Conservation (phyloP, 108 stramenopile species). For the Discostella pseudostelligera region DNA sequence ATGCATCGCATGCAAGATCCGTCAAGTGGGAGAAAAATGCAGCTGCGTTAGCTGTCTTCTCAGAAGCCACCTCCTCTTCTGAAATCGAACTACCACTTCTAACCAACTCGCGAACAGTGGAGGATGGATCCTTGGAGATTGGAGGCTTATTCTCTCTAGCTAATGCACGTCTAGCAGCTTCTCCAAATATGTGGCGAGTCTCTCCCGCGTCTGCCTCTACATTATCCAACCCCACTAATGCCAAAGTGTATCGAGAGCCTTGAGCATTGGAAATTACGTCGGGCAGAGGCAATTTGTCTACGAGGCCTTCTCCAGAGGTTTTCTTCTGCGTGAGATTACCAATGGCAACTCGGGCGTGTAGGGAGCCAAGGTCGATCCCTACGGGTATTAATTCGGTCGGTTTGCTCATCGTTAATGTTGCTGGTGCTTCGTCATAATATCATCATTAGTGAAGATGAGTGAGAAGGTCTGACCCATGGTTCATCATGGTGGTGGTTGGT, state of each 20-base stretch:
- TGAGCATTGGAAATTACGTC: conserved; percentile 48
- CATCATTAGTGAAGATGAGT: no score
- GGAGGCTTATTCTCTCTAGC: conserved; percentile 41
- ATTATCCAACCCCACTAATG: conserved; percentile 44
- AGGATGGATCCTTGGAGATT: conserved; percentile 40
- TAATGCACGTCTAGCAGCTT: conserved; percentile 45
- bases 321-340: conserved; percentile 35
- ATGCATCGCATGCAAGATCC: conserved; percentile 53
- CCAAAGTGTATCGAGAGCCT: conserved; percentile 49
- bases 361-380: conserved; percentile 51
- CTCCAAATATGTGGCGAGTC: conserved; percentile 46
- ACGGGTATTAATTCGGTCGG: conserved; percentile 48
- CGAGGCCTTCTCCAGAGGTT: conserved; percentile 24
- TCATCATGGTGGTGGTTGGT: no score
- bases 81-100: conserved; percentile 21
- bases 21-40: conserved; percentile 51
- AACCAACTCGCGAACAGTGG: conserved; percentile 46
- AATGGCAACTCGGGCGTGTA: conserved; percentile 51
- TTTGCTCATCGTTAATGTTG: conserved; percentile 27
- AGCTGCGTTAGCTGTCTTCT: conserved; percentile 28
- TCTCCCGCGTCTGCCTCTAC: conserved; percentile 11
- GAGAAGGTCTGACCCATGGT: no score
- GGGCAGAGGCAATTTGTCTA: conserved; percentile 34
- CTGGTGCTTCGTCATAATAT: background rate
- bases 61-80: conserved; percentile 7